Evolutionary conservation across 2,329 filamentous ascomycete genomes (phyloP).

Genomic region (Colletotrichum plurivorum): DNA sequence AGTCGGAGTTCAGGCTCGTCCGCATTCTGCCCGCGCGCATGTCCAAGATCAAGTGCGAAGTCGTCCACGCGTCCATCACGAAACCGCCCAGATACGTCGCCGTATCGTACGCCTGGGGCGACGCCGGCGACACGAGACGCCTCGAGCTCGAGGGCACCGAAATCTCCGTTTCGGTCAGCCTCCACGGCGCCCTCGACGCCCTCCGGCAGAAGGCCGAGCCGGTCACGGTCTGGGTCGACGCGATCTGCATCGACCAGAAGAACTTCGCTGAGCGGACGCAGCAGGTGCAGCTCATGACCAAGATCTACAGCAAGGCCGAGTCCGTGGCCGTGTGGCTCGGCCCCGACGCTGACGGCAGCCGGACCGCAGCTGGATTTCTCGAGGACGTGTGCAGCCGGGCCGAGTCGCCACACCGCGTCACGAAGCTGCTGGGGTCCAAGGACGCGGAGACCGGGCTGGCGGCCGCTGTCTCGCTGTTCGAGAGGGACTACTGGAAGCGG

Average conservation of each 20-base stretch:
- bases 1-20: slow-evolving; percentile 35
- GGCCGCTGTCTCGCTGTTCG: slow-evolving; percentile 49
- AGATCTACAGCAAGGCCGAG: slow-evolving; percentile 42
- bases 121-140: slow-evolving; percentile 42
- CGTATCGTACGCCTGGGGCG: slow-evolving; percentile 53
- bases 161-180: slow-evolving; percentile 40
- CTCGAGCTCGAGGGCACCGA: slow-evolving; percentile 37
- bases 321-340: slow-evolving; percentile 44
- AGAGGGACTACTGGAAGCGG: slow-evolving; percentile 53
- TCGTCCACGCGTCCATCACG: slow-evolving; percentile 33
- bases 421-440: slow-evolving; percentile 37
- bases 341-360: slow-evolving; percentile 37
- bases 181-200: slow-evolving; percentile 42
- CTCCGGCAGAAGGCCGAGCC: slow-evolving; percentile 34
- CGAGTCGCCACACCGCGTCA: slow-evolving; percentile 22
- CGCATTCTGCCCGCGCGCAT: slow-evolving; percentile 39
- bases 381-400: slow-evolving; percentile 12
- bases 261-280: slow-evolving; percentile 10
- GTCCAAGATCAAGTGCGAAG: slow-evolving; percentile 39
- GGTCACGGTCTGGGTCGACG: slow-evolving; percentile 46
- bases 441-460: slow-evolving; percentile 22
- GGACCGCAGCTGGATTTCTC: slow-evolving; percentile 38
- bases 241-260: slow-evolving; percentile 42
- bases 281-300: slow-evolving; percentile 38
- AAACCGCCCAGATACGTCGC: slow-evolving; percentile 46